phyloP scores from a whole-genome alignment of 208 protist genomes.

The Crithidia mellificae region DNA sequence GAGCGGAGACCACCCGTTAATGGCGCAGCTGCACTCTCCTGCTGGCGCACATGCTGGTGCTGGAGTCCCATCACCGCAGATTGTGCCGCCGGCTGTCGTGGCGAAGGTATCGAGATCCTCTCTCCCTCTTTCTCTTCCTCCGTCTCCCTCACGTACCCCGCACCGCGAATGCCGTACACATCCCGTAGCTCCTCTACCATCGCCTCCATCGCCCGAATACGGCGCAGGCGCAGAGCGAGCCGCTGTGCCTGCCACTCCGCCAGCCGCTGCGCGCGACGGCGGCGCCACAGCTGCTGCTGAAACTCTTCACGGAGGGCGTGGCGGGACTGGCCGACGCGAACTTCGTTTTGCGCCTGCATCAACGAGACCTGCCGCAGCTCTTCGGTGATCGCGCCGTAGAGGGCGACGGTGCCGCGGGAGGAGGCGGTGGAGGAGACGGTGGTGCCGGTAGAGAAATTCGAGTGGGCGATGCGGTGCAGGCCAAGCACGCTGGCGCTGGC shows the following conservation, averaged over 20 bases:
- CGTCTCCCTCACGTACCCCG: background rate
- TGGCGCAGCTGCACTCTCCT: too few species aligned
- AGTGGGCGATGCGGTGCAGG: constrained; percentile 23
- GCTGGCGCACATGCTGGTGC: too few species aligned
- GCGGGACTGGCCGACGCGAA: constrained; percentile 24
- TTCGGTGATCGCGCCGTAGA: constrained; percentile 69
- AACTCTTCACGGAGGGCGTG: constrained; percentile 45
- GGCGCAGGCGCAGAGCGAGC: constrained; percentile 46
- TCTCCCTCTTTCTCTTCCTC: background rate
- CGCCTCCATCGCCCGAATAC: constrained; percentile 45
- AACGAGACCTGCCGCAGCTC: constrained; percentile 52
- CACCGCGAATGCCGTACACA: constrained; percentile 38
- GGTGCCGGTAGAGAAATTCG: constrained; percentile 23
- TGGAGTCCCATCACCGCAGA: too few species aligned
- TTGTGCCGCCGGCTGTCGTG: too few species aligned
- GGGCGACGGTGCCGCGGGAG: constrained; percentile 53
- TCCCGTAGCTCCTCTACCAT: constrained; percentile 56
- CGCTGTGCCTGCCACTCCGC: constrained; percentile 63
- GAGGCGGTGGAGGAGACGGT: constrained; percentile 40
- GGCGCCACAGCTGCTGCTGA: constrained; percentile 29
- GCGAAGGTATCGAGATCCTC: too few species aligned
- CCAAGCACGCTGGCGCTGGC: constrained; percentile 42
- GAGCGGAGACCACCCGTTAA: too few species aligned
- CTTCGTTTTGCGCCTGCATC: constrained; percentile 29
- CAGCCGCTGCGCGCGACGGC: constrained; percentile 39